Evolutionary conservation across 1,284 basidiomycete genomes (phyloP).

Genomic region (Nidula niveotomentosa): DNA sequence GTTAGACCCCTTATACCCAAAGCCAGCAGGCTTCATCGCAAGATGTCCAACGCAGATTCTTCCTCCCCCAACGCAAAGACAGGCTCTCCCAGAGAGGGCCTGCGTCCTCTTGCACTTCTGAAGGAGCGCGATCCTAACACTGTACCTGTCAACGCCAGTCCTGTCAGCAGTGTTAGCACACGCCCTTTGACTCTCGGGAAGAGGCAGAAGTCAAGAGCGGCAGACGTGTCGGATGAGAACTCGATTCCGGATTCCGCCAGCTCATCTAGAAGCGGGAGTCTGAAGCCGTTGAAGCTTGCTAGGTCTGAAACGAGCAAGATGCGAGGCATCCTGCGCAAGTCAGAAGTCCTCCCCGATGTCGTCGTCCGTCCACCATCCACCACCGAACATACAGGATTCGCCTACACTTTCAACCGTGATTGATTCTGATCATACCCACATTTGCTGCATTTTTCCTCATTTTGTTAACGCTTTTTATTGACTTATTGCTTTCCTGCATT

Average conservation of each 20-base stretch:
- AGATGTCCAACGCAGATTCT: conserved; percentile 30
- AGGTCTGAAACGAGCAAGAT: conserved; percentile 62
- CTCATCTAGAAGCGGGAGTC: conserved; percentile 32
- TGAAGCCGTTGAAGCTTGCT: conserved; percentile 56
- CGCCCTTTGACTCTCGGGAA: conserved; percentile 56
- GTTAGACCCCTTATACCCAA: conserved; percentile 54
- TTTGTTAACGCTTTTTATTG: neutral
- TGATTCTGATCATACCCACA: conserved; percentile 26
- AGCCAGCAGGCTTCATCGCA: conserved; percentile 42
- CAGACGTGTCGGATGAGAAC: conserved; percentile 42
- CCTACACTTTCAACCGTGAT: conserved; percentile 31
- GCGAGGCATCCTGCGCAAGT: conserved; percentile 40
- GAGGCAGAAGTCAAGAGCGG: conserved; percentile 40
- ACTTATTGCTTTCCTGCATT: neutral
- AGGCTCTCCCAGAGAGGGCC: conserved; percentile 39
- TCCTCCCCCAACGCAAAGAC: conserved; percentile 26
- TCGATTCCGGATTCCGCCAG: conserved; percentile 31
- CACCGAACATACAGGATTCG: conserved; percentile 30
- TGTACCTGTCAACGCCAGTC: conserved; percentile 11
- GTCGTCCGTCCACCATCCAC: conserved; percentile 37
- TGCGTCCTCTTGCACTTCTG: conserved; percentile 64
- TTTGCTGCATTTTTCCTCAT: conserved; percentile 8
- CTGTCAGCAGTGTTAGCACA: conserved; percentile 16
- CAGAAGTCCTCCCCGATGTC: conserved; percentile 34
- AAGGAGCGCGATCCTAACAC: conserved; percentile 52